A percentile compares a stretch with the other conserved stretches of the same genome.
These are phyloP conservation scores for Zygotorulaspora chibaensis DNA, from an alignment of 805 yeast genomes.

Conservation along the genomic window DNA sequence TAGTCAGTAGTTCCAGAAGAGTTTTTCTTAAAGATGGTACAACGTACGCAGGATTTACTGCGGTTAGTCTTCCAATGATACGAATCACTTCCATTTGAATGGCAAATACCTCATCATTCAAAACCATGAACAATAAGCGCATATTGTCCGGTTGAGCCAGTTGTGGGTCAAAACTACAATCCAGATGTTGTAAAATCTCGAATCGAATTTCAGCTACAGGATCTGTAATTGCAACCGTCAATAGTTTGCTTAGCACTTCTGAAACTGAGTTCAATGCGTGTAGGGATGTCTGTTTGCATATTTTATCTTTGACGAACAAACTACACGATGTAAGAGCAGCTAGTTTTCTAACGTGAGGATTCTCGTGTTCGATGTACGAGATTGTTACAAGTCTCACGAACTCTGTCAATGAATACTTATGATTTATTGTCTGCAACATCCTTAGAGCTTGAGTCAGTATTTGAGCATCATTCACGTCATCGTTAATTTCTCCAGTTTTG, in stretches of 20 bases:
- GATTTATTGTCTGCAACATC: slow-evolving; percentile 70
- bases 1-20: slow-evolving; percentile 77
- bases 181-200: slow-evolving; percentile 69
- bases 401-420: slow-evolving; percentile 74
- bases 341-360: slow-evolving; percentile 71
- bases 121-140: slow-evolving; percentile 74
- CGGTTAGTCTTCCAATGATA: slow-evolving; percentile 77
- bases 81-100: slow-evolving; percentile 74
- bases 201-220: slow-evolving; percentile 80
- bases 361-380: slow-evolving; percentile 77
- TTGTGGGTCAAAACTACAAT: slow-evolving; percentile 80
- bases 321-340: slow-evolving; percentile 83
- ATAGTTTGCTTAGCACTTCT: slow-evolving; percentile 73
- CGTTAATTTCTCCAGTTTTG: slow-evolving; percentile 51
- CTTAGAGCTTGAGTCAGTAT: slow-evolving; percentile 73
- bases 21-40: slow-evolving; percentile 89
- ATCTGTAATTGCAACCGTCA: slow-evolving; percentile 84
- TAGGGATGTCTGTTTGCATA: slow-evolving; percentile 77
- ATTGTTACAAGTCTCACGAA: slow-evolving; percentile 82
- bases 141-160: slow-evolving; percentile 92
- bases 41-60: slow-evolving; percentile 90
- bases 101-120: slow-evolving; percentile 85
- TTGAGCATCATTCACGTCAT: slow-evolving; percentile 44
- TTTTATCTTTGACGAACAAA: slow-evolving; percentile 71
- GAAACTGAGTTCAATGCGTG: slow-evolving; percentile 78